phyloP scores from a whole-genome alignment of 2,329 filamentous ascomycete genomes.

The Colletotrichum falcatum region DNA sequence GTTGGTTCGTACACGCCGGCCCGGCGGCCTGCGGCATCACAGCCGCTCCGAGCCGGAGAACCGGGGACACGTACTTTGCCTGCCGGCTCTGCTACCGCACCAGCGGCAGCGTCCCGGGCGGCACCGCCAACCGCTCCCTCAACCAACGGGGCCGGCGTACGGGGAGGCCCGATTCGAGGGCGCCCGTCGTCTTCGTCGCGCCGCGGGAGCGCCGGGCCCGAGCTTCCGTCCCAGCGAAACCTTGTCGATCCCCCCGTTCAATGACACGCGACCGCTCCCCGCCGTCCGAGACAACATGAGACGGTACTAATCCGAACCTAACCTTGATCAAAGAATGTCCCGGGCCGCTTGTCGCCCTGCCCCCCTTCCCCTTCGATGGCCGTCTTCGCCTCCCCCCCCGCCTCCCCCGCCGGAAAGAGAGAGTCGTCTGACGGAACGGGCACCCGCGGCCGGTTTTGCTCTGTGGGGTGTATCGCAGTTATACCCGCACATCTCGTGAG shows the following conservation, averaged over 20 bases:
- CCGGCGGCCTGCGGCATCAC: constrained; percentile 44
- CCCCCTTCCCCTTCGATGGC: constrained; percentile 42
- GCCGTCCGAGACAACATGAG: constrained; percentile 4
- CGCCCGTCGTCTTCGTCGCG: constrained; percentile 47
- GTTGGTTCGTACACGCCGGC: constrained; percentile 43
- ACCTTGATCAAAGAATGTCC: constrained; percentile 42
- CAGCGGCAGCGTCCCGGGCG: constrained; percentile 53
- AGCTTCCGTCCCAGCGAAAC: neutral
- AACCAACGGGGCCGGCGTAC: constrained; percentile 48
- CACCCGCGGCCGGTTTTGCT: constrained; percentile 38
- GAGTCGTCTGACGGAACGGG: constrained; percentile 47
- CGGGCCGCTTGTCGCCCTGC: constrained; percentile 45
- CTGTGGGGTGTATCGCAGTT: neutral
- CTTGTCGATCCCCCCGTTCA: neutral
- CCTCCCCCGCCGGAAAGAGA: constrained; percentile 46
- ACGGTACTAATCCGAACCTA: constrained; percentile 25
- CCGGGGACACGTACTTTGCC: constrained; percentile 28
- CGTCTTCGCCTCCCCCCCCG: no score
- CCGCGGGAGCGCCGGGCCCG: constrained; percentile 29
- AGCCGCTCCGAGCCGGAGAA: constrained; percentile 42
- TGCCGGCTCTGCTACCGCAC: constrained; percentile 42
- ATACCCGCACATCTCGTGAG: constrained; percentile 11
- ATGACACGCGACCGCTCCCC: neutral
- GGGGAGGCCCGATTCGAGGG: constrained; percentile 45
- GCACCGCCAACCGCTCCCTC: constrained; percentile 58